A percentile compares a stretch with the other conserved stretches of the same genome.
These are phyloP conservation scores for Dissoconium aciculare DNA, from an alignment of 2,329 filamentous ascomycete genomes.

Conservation along the genomic window DNA sequence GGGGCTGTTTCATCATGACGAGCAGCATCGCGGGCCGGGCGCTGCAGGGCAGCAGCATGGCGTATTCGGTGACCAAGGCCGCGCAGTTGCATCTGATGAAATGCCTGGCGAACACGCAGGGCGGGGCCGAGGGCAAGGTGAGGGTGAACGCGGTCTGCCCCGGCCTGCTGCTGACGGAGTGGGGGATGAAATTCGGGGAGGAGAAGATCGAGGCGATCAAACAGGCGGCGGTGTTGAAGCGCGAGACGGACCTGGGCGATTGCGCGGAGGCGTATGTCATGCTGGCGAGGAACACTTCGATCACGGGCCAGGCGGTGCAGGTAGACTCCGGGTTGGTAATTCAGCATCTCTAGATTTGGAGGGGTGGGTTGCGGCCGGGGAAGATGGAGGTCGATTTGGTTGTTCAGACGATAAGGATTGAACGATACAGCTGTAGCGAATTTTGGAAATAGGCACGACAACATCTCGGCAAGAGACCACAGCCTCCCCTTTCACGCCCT, in stretches of 20 bases:
- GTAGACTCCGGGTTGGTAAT: constrained; percentile 15
- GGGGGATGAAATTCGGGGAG: constrained; percentile 34
- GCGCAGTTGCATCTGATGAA: constrained; percentile 55
- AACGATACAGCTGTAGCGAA: too few relatives aligned
- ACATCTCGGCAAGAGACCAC: too few relatives aligned
- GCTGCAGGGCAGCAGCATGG: constrained; percentile 44
- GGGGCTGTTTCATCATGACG: constrained; percentile 49
- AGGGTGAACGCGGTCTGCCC: constrained; percentile 51
- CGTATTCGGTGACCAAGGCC: constrained; percentile 65
- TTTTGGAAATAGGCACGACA: too few relatives aligned
- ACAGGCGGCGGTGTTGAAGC: constrained; percentile 44
- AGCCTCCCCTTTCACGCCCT: too few relatives aligned
- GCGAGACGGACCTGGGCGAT: constrained; percentile 37
- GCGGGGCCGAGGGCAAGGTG: constrained; percentile 41
- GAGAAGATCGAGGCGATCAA: constrained; percentile 42
- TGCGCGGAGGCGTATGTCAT: constrained; percentile 42
- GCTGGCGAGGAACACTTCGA: constrained; percentile 39
- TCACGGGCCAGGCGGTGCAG: constrained; percentile 33
- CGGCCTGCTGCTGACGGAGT: constrained; percentile 52
- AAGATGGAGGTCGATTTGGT: too few relatives aligned
- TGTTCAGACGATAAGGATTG: too few relatives aligned
- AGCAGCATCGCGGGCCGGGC: constrained; percentile 42
- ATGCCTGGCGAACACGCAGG: constrained; percentile 47
- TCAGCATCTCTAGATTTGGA: constrained; percentile 1
- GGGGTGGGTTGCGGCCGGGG: too few relatives aligned